These are phyloP conservation scores for Vitis rotundifolia DNA, from an alignment of 164 flowering plant genomes.

Conservation along the genomic window DNA sequence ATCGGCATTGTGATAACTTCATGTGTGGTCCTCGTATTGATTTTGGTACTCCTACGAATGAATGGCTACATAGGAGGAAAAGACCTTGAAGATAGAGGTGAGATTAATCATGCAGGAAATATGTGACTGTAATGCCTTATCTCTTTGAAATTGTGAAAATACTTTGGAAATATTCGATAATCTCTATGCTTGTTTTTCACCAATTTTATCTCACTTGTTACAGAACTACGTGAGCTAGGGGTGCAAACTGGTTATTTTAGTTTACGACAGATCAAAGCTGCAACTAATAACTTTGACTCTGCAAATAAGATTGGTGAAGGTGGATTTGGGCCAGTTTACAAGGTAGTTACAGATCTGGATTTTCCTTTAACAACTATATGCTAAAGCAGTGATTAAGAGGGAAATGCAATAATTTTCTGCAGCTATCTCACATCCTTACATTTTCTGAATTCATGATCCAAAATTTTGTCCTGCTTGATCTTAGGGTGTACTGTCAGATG, in stretches of 20 bases:
- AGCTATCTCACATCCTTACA: too few relatives aligned
- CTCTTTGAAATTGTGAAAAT: neutral
- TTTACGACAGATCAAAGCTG: conserved; percentile 69
- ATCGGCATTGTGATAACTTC: conserved; percentile 63
- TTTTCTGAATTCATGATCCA: neutral
- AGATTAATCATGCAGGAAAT: neutral
- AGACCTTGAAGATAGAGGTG: conserved; percentile 56
- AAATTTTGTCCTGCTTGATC: conserved; percentile 4
- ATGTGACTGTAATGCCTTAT: neutral
- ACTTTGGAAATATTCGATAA: too few relatives aligned
- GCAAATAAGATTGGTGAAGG: conserved; percentile 86
- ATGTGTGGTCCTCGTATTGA: conserved; percentile 26
- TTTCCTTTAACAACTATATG: neutral
- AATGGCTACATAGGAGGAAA: conserved; percentile 53
- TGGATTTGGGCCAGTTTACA: conserved; percentile 83
- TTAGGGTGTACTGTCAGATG: conserved; percentile 61
- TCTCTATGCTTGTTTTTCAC: too few relatives aligned
- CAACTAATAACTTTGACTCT: conserved; percentile 70
- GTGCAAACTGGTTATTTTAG: conserved; percentile 64
- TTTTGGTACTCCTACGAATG: conserved; percentile 42
- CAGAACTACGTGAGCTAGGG: conserved; percentile 64
- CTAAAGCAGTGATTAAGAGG: too few relatives aligned
- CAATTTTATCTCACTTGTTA: neutral
- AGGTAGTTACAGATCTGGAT: conserved; percentile 37
- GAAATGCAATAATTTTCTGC: too few relatives aligned